These are phyloP conservation scores for Friedmanniomyces simplex DNA, from an alignment of 495 filamentous ascomycete genomes.

Conservation along the genomic window DNA sequence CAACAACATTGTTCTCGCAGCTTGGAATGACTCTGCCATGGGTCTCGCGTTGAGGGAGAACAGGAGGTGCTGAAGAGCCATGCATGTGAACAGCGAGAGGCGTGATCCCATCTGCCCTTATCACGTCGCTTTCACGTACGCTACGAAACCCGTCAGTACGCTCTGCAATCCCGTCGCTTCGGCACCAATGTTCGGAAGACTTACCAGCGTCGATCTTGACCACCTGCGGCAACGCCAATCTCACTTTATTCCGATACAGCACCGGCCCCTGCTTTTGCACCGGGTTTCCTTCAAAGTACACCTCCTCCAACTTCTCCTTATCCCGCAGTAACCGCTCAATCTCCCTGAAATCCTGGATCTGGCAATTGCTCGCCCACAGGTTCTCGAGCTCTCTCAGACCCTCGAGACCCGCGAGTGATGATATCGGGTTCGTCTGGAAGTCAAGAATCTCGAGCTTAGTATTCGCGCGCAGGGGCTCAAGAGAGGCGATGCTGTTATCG, in stretches of 20 bases:
- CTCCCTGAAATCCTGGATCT: constrained; percentile 66
- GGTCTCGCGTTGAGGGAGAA: too few relatives aligned
- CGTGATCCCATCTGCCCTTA: neutral
- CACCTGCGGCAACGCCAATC: constrained; percentile 75
- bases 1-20: too few relatives aligned
- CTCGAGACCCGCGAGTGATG: constrained; percentile 59
- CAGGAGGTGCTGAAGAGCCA: too few relatives aligned
- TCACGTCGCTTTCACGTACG: neutral
- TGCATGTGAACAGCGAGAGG: too few relatives aligned
- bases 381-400: constrained; percentile 68
- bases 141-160: neutral
- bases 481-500: constrained; percentile 79
- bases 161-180: neutral
- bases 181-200: constrained; percentile 30
- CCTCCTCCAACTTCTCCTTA: constrained; percentile 72
- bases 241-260: constrained; percentile 87
- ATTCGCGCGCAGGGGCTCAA: constrained; percentile 65
- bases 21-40: too few relatives aligned
- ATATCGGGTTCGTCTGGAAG: constrained; percentile 80
- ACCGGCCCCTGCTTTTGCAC: constrained; percentile 63
- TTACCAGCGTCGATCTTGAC: constrained; percentile 94
- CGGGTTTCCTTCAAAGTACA: constrained; percentile 96
- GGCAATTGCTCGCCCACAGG: constrained; percentile 88
- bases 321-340: constrained; percentile 68
- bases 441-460: constrained; percentile 65